Evolutionary conservation across 768 basidiomycete genomes (phyloP), one percentile per base, ranked within the genome.

Genomic region (Cystofilobasidium macerans): DNA sequence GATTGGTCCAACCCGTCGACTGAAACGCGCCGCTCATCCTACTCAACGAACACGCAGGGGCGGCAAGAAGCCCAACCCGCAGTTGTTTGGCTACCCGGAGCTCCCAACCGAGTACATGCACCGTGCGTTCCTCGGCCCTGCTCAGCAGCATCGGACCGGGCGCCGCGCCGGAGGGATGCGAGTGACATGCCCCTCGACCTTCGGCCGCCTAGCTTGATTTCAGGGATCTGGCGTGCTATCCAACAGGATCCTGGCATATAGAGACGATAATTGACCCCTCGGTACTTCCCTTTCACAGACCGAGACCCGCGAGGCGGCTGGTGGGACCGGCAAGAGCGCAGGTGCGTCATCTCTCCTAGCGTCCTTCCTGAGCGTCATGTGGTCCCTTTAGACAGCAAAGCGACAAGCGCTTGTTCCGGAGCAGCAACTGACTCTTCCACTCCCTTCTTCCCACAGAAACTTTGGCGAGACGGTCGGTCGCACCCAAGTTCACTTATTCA

Each of bases 11-110:
- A 22, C 45, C 45, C 45, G 9, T 22, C 45, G 24, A 13, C 24
- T 22, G 45, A 40, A 40, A 40, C 38, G 38, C 38, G 16, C 38
- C 13, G 5, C 11, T 20, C 13, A 20, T 47, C 45, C 45, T 2
- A 6, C 14, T n/a, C 22, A 13, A 13, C 8, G 9, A 9, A 9
- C 9, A 20, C n/a, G 6, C 26, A 54, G 51, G 4, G 20, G 20
- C 51, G 43, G 35, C 32, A 54, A 53, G 28, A 35, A 42, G 0
- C 40, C 65, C 11, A 59, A 67, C 43, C 65, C 65, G n/a, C 65
- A 67, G 54, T 53, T 67, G 22, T 67, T 67, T 24, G 65, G 65
- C 42, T 67, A 67, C 54, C 60, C 65, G 14, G 53, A 67, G 30
- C 48, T 67, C 2, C 59, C 65, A 3, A 38, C 51, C 32, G 65